These are phyloP conservation scores for Gossypium gossypioides DNA, from an alignment of 441 rosid species.

Conservation along the genomic window DNA sequence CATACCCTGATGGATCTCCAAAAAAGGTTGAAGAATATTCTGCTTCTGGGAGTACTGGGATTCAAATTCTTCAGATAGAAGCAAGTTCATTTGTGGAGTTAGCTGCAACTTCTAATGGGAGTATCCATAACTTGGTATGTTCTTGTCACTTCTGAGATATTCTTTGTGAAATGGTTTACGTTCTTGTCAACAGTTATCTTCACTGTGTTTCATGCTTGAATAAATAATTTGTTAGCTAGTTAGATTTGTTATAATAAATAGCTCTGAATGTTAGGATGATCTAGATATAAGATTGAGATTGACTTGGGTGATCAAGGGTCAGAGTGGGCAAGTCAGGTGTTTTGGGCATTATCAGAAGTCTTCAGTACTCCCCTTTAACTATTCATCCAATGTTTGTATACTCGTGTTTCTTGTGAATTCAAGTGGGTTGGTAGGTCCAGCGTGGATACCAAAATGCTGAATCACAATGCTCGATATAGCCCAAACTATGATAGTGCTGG, in stretches of 20 bases:
- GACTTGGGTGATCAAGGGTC: conserved; percentile 1
- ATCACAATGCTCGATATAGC: neutral
- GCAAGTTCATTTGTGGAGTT: conserved; percentile 55
- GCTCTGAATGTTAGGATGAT: neutral
- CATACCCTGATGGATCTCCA: conserved; percentile 17
- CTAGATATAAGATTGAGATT: conserved; percentile 6
- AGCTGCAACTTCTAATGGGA: conserved; percentile 55
- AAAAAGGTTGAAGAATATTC: conserved; percentile 25
- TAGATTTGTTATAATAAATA: conserved; percentile 6
- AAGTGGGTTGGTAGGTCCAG: neutral
- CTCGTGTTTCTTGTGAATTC: neutral
- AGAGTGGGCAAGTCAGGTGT: neutral
- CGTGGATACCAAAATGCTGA: neutral
- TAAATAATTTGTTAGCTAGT: conserved; percentile 3
- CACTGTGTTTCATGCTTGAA: neutral
- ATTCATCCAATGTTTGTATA: neutral
- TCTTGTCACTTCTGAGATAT: conserved; percentile 5
- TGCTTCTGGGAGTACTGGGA: conserved; percentile 22
- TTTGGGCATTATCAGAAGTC: neutral
- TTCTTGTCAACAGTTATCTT: neutral
- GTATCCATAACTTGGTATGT: conserved; percentile 54
- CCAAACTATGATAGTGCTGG: neutral
- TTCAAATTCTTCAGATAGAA: conserved; percentile 50
- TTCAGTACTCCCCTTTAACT: neutral
- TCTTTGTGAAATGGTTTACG: neutral